phyloP scores from a whole-genome alignment of 257 asterid genomes.

The Nicotiana benthamiana region DNA sequence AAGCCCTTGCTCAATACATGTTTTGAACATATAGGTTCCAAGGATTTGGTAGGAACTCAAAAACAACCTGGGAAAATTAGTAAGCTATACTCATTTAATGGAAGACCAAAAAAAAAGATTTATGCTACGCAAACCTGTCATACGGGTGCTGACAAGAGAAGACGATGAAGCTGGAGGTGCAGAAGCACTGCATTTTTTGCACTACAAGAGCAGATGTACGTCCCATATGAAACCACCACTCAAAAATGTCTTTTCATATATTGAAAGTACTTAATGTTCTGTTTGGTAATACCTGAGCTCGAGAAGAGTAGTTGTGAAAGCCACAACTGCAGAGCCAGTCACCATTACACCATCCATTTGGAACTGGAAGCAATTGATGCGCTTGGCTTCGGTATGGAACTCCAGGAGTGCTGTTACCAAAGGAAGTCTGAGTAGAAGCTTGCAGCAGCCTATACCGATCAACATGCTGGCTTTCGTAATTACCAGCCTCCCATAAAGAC shows the following conservation, averaged over 20 bases:
- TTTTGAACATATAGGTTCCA: neutral
- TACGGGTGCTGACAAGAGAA: conserved; percentile 46
- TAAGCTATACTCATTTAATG: conserved; percentile 1
- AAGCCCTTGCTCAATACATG: neutral
- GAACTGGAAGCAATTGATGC: conserved; percentile 38
- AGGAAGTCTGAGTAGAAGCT: conserved; percentile 40
- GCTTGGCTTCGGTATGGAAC: conserved; percentile 34
- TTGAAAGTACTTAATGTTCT: conserved; percentile 7
- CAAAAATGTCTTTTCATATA: neutral
- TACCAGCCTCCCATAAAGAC: conserved; percentile 46
- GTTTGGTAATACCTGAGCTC: conserved; percentile 41
- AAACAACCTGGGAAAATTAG: neutral
- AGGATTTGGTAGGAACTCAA: neutral
- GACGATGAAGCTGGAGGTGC: conserved; percentile 39
- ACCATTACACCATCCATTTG: conserved; percentile 82
- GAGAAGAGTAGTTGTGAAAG: conserved; percentile 85
- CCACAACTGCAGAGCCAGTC: conserved; percentile 91
- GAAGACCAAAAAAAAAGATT: neutral
- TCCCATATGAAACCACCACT: neutral
- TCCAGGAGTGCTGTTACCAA: conserved; percentile 38
- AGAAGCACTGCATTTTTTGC: conserved; percentile 76
- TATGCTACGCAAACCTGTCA: conserved; percentile 38
- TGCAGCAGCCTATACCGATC: conserved; percentile 48
- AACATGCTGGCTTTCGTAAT: conserved; percentile 34
- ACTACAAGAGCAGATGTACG: conserved; percentile 45